Evolutionary conservation across 257 asterid genomes (phyloP).

Genomic region (Solanum pinnatisectum): DNA sequence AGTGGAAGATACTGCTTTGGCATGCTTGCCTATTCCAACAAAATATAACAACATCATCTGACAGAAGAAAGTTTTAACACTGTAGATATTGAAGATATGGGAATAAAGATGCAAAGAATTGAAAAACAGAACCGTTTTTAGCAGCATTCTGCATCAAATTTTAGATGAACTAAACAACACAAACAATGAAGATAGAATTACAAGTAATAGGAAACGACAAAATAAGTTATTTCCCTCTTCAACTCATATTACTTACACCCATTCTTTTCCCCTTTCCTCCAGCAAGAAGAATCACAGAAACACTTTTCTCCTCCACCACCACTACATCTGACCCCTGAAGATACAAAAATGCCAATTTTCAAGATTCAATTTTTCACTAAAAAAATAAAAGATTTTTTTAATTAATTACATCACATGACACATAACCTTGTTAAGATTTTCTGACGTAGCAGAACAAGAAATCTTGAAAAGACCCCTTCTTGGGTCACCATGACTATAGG

Average conservation of each 20-base stretch:
- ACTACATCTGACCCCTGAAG: constrained; percentile 42
- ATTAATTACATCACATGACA: not conserved
- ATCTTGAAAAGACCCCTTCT: constrained; percentile 17
- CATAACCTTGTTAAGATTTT: constrained; percentile 18
- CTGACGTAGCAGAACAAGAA: constrained; percentile 38
- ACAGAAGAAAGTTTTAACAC: not conserved
- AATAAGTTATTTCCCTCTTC: not conserved
- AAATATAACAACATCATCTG: constrained; percentile 24
- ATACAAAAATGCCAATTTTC: not conserved
- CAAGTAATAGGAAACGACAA: not conserved
- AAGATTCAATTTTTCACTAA: not conserved
- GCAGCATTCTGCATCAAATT: not conserved
- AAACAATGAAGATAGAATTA: not conserved
- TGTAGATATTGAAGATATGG: not conserved
- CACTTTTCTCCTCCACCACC: constrained; percentile 74
- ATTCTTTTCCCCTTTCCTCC: constrained; percentile 98
- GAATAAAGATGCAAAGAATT: not conserved
- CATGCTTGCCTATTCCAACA: constrained; percentile 75
- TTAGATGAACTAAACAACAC: not conserved
- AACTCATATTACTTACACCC: constrained; percentile 54
- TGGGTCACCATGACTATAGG: constrained; percentile 22
- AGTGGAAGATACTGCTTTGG: constrained; percentile 99
- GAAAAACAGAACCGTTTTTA: not conserved
- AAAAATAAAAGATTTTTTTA: not conserved
- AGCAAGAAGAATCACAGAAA: constrained; percentile 88